A percentile compares a stretch with the other conserved stretches of the same genome.
phyloP scores from a whole-genome alignment of 345 rosid genomes.

The Conringia planisiliqua region DNA sequence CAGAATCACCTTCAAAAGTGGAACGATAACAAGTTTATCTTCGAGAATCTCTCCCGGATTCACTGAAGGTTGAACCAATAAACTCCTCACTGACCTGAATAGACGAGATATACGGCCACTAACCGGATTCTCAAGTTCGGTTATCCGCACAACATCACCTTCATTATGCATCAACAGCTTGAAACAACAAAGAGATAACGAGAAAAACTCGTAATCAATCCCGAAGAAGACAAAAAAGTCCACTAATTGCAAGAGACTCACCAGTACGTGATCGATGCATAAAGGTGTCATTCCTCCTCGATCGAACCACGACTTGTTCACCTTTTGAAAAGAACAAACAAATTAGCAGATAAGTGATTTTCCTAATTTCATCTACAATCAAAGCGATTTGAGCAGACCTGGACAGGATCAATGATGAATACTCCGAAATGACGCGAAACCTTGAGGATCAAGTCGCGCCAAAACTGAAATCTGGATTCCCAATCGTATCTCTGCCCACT shows the following conservation, averaged over 20 bases:
- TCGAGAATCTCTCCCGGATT: constrained; percentile 46
- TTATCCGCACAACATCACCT: constrained; percentile 58
- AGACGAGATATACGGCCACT: constrained; percentile 57
- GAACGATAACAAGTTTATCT: constrained; percentile 41
- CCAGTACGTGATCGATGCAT: constrained; percentile 80
- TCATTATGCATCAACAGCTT: constrained; percentile 75
- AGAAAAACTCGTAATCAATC: not conserved
- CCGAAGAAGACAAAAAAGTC: not conserved
- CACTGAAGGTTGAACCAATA: constrained; percentile 45
- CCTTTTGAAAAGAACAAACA: constrained; percentile 27
- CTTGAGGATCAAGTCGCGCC: constrained; percentile 70
- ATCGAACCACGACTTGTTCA: constrained; percentile 66
- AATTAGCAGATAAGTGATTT: not conserved
- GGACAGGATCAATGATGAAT: constrained; percentile 49
- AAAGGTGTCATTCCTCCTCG: constrained; percentile 77
- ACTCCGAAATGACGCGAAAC: constrained; percentile 53
- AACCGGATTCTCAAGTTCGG: constrained; percentile 49
- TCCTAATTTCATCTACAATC: not conserved
- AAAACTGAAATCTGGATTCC: constrained; percentile 66
- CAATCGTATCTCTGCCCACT: constrained; percentile 92
- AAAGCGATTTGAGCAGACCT: constrained; percentile 40
- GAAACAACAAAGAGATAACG: constrained; percentile 22
- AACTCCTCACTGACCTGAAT: constrained; percentile 45
- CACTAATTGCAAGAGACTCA: constrained; percentile 33
- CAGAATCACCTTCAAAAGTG: constrained; percentile 54